Evolutionary conservation across 2,329 filamentous ascomycete species (phyloP), one percentile per base, ranked within the genome.

Genomic region (Hypoxylon sp.): DNA sequence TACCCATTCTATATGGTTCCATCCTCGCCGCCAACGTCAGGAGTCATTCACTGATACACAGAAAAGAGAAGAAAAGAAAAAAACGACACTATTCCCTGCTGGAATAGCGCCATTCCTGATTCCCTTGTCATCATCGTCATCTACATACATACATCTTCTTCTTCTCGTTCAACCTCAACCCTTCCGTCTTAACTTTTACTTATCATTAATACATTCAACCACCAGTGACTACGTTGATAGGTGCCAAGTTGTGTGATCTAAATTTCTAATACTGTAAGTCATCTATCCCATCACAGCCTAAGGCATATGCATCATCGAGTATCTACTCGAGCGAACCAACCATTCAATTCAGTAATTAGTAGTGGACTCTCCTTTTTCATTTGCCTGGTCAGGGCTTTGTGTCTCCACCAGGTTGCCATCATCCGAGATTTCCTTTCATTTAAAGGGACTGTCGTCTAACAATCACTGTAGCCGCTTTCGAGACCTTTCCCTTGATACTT

Each of bases 1-100:
- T 31, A n/a, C n/a, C 48, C 31, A 46, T 59, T 59, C 46, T 37
- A 56, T 37, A 53, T 40, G 49, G 43, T 59, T 59, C 56, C 53
- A 59, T 59, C 29, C 34, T 51, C 46, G 56, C 56, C 56, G 53
- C 53, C 52, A 50, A 53, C 48, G 42, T 59, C 42, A 47, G 34
- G 55, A 56, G 48, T 59, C 48, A 56, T 35, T 55, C 51, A 41
- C 37, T 44, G 17, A 35, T 47, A 25, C 21, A 25, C 21, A 9
- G 9, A 25, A 25, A 9, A 25, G 6, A 25, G 21, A 25, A 25
- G 21, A 25, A 25, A 9, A 43, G 23, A 21, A 43, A 38, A 25
- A 25, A 23, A 7, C 16, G 9, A 13, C 37, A 30, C 11, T n/a
- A 26, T 38, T 43, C 36, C 34, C 25, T 44, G 27, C 36, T 13